Evolutionary conservation across 805 yeast species (phyloP), one percentile per base, ranked within the genome.

Genomic region (Lipomyces yamanashiensis): DNA sequence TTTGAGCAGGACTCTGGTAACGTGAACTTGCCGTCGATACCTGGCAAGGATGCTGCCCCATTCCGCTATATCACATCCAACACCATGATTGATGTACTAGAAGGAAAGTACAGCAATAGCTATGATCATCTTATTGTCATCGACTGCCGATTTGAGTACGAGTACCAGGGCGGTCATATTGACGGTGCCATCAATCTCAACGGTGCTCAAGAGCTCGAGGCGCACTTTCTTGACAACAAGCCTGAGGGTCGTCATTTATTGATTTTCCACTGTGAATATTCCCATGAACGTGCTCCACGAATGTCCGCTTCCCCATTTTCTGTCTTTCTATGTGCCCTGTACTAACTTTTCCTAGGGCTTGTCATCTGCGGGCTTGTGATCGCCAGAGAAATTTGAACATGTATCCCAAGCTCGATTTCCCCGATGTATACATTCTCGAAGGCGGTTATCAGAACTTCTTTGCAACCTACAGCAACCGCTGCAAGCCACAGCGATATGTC

Each of bases 141-240:
- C 9, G 99, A 95, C 77, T 92, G 98, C 74, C 84, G 99, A 59
- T 95, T 95, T 73, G 90, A 87, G 71, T 93, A 93, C 78, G 99
- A 95, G 76, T 95, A 80, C 75, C 80, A 84, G 47, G 98, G 98
- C 39, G 99, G 99, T 36, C 99, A 95, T 75, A 90, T 95, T 53
- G 84, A 81, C 53, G 87, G 88, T 53, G 96, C 98, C 7, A 71
- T 89, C 59, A 95, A 93, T 74, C 80, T 92, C 37, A 85, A 89
- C 47, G 83, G 88, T 43, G 87, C 88, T 69, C 83, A 83, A 60
- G 88, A 85, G 54, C 78, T 93, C 49, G 96, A 90, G 71, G 77
- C 80, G 44, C 74, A 75, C 54, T 82, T 92, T 67, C 77, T 82
- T 28, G 70, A 70, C 17, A 59, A 78, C 8, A 69, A 69, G 12